Base-by-base conservation (phyloP, 176 grass and related monocot genomes). In the Bolboschoenus planiculmis region DNA sequence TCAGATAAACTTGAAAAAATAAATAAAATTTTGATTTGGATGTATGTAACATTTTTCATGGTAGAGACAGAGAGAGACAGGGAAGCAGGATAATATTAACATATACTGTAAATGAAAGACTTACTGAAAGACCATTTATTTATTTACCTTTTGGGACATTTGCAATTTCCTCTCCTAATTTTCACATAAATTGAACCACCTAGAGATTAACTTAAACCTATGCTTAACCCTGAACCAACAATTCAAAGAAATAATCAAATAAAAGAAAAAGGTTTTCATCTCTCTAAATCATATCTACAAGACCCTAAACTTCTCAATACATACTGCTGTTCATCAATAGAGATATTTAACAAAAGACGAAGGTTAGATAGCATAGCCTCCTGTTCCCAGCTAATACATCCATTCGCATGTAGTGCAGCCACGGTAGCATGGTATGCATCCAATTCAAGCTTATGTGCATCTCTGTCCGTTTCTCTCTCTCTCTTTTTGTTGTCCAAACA, bases 341-440 rank as follows among this genome's bases (percentile, higher is more conserved):
- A 92, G 65, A 97, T 82, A 44, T 97, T 75, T 58, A 97, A 89
- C 5, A 78, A 82, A 74, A 80, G 50, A 40, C 94, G 94, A 11
- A 97, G 82, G 58, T 94, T 72, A 15, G 70, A 85, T 56, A 97
- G 75, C 61, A 94, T 55, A 2, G 75, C 90, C 55, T 81, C 85
- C 87, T 91, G 85, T 79, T 87, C 80, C 94, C 92, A 97, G 29
- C 66, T 92, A 16, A 97, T 57, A 67, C 37, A 47, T 1, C 91
- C 87, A 4, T 81, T 85, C 3, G 86, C 85, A 57, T 92, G 83
- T 57, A 97, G 91, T 56, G 83, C 90, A 84, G 36, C 70, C 77
- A 89, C 74, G 2, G 89, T 88, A 14, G 70, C 37, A 4, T 31
- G 35, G 78, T 97, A 97, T 13, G 88, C 92, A 62, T 92, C 75